Conservation (phyloP, 345 rosid species). For the Erodium maritimum region DNA sequence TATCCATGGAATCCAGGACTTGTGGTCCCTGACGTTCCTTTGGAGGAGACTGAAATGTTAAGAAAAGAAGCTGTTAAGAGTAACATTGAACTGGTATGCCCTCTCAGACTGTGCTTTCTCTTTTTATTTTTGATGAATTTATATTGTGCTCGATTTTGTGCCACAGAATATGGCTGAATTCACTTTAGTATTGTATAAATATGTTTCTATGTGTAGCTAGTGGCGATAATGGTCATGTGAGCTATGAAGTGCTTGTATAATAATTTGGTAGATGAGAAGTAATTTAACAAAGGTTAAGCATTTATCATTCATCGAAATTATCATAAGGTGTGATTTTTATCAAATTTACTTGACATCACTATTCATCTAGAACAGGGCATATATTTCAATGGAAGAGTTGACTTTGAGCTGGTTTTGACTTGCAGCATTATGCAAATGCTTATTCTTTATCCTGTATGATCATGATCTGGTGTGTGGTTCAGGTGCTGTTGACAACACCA, state of each 20-base stretch:
- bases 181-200: neutral
- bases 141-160: too few relatives aligned
- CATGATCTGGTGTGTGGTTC: conserved; percentile 8
- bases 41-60: conserved; percentile 77
- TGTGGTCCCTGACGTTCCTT: conserved; percentile 93
- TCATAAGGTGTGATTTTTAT: too few relatives aligned
- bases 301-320: too few relatives aligned
- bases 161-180: conserved; percentile 2
- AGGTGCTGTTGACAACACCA: conserved; percentile 87
- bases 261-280: too few relatives aligned
- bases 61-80: conserved; percentile 62
- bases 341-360: too few relatives aligned
- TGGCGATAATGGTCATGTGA: too few relatives aligned
- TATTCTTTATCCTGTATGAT: neutral
- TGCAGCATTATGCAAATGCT: neutral
- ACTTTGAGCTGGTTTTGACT: too few relatives aligned
- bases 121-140: neutral
- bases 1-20: conserved; percentile 32
- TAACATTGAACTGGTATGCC: conserved; percentile 57
- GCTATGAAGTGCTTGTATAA: too few relatives aligned
- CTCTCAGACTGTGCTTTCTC: neutral
- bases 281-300: too few relatives aligned
- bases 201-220: too few relatives aligned
- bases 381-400: too few relatives aligned
- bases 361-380: too few relatives aligned